A percentile compares a stretch with the other conserved stretches of the same genome.
Conservation (phyloP, 2,329 filamentous ascomycete species). For the Diaporthe ampelina region DNA sequence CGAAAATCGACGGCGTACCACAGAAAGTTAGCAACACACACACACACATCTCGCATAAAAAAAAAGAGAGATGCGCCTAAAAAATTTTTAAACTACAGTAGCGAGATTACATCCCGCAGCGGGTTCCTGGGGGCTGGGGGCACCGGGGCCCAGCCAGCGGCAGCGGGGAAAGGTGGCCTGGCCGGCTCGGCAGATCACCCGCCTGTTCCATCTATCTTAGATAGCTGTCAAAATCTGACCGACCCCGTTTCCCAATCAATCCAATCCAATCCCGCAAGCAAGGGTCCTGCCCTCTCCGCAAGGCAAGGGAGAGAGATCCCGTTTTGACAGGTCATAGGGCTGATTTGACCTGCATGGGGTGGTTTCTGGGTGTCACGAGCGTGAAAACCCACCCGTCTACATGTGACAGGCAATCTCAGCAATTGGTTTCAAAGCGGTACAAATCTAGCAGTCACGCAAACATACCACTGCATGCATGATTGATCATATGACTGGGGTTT, state of each 20-base stretch:
- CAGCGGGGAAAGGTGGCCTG: neutral
- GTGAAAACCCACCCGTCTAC: neutral
- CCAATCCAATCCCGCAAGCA: neutral
- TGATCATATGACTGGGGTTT: neutral
- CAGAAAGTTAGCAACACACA: no score
- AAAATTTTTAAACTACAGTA: neutral
- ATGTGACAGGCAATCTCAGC: no score
- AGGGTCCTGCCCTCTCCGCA: neutral
- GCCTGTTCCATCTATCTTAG: no score
- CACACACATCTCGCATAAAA: neutral
- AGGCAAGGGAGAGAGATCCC: neutral
- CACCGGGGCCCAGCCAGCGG: neutral
- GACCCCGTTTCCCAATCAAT: no score
- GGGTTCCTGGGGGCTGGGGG: neutral
- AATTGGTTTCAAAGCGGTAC: neutral
- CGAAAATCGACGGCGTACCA: no score
- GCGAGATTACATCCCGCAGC: constrained; percentile 33
- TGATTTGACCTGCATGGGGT: neutral
- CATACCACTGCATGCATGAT: no score
- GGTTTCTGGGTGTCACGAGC: neutral
- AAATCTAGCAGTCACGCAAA: neutral
- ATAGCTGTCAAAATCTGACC: no score
- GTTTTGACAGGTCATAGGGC: constrained; percentile 35
- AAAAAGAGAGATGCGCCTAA: neutral
- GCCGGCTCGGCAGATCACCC: neutral